Percentiles rank a stretch among this genome's conserved stretches.
Evolutionary conservation across 345 rosid genomes (phyloP).

Genomic region (Bretschneidera sinensis): DNA sequence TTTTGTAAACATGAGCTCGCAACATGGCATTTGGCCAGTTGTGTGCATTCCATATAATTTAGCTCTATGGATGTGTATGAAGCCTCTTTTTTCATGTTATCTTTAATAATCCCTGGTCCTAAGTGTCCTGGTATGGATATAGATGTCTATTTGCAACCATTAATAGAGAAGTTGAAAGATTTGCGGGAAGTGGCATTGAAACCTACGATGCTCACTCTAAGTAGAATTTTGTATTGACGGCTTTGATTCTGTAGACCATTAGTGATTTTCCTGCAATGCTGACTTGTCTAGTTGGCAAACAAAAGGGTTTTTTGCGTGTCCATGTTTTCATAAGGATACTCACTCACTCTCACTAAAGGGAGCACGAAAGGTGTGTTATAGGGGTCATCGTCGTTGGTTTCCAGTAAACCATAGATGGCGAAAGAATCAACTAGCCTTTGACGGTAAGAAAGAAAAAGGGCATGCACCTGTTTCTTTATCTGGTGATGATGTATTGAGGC

Average conservation of each 20-base stretch:
- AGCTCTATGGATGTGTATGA: not conserved
- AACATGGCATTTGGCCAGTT: conserved; percentile 1
- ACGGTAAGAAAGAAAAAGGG: not conserved
- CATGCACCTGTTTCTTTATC: not conserved
- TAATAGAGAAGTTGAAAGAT: not conserved
- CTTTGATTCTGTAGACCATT: too few species aligned
- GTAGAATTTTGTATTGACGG: too few species aligned
- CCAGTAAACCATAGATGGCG: not conserved
- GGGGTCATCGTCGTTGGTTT: not conserved
- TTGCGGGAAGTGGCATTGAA: too few species aligned
- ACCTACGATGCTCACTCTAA: not conserved
- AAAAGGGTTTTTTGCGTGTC: too few species aligned
- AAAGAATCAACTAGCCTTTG: not conserved
- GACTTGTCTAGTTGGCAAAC: too few species aligned
- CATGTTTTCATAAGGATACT: not conserved
- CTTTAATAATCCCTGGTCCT: not conserved
- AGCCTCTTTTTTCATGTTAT: not conserved
- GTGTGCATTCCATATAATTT: not conserved
- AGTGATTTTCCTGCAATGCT: too few species aligned
- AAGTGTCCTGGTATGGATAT: too few species aligned
- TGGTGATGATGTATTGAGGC: too few species aligned
- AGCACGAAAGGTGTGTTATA: not conserved
- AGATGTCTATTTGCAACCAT: not conserved
- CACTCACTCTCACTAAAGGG: not conserved
- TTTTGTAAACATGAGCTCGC: conserved; percentile 2